Evolutionary conservation across 2,329 filamentous ascomycete genomes (phyloP), one percentile per base, ranked within the genome.

Genomic region (Exophiala alcalophila): DNA sequence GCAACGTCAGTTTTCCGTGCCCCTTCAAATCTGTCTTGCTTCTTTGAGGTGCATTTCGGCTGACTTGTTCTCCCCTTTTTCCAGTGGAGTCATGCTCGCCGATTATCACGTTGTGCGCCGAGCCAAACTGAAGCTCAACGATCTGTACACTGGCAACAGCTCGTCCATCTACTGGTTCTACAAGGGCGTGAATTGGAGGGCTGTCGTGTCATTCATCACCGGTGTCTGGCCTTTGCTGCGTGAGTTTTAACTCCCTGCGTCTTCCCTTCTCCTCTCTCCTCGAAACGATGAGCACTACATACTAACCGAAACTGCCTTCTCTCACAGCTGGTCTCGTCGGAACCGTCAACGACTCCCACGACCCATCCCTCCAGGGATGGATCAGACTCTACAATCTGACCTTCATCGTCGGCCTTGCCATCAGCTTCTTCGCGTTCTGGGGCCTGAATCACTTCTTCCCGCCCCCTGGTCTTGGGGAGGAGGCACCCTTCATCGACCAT

Each of bases 81-180:
- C n/a, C 18, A 50, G 47, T 20, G 71, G 70, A 2, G 63, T 73
- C 8, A 61, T 71, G 52, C 57, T 72, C 10, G 63, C 64, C 20
- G 68, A 73, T 33, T 75, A 74, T 50, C 70, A 68, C 49, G 33
- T 73, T 9, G 57, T 72, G 4, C 59, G 67, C 5, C 36, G 54
- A n/a, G 47, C 59, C 37, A 55, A 57, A n/a, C 40, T 70, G 30
- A 65, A 69, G 39, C 53, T 72, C 11, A 59, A 60, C n/a, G 65
- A 69, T 40, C 59, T 72, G 3, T 72, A 71, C 10, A 45, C 36
- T 12, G 36, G 44, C n/a, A 38, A 59, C 18, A 50, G 57, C 7
- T 54, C 59, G 3, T 62, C 61, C 1, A 55, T 63, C 8, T 71
- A 69, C 45, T 68, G 62, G 53, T 71, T 60, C 55, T 57, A 42